Conservation (phyloP, 2,329 filamentous ascomycete genomes). For the Claviceps capensis region DNA sequence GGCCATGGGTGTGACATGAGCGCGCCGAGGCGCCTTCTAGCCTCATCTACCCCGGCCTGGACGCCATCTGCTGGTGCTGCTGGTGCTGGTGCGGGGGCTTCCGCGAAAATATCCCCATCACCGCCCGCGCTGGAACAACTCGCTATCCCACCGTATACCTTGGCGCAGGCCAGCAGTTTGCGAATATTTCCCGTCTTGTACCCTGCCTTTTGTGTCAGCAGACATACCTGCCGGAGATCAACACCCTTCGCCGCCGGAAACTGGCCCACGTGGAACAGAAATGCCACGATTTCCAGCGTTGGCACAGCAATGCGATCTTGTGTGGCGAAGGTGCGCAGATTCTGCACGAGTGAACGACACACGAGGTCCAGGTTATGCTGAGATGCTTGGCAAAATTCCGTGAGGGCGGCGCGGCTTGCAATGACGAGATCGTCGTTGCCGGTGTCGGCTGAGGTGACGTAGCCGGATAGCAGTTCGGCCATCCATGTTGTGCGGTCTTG, state of each 20-base stretch:
- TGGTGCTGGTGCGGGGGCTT: not conserved
- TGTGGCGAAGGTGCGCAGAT: slow-evolving; percentile 37
- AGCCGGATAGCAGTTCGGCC: slow-evolving; percentile 47
- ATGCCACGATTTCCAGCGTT: slow-evolving; percentile 62
- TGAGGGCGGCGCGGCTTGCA: slow-evolving; percentile 51
- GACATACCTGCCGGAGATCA: slow-evolving; percentile 46
- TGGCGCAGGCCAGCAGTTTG: slow-evolving; percentile 68
- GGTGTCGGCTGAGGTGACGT: slow-evolving; percentile 61
- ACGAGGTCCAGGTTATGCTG: slow-evolving; percentile 27
- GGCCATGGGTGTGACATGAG: slow-evolving; percentile 77
- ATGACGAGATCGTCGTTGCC: slow-evolving; percentile 64
- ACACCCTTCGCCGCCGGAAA: slow-evolving; percentile 26
- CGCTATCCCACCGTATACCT: slow-evolving; percentile 63
- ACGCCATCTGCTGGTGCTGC: not conserved
- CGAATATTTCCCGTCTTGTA: slow-evolving; percentile 73
- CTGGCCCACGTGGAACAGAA: slow-evolving; percentile 53
- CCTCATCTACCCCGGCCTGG: slow-evolving; percentile 30
- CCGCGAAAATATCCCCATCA: not conserved
- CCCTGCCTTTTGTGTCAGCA: slow-evolving; percentile 61
- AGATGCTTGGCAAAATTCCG: slow-evolving; percentile 34
- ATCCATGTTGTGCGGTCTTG: slow-evolving; percentile 24
- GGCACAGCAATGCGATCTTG: slow-evolving; percentile 63
- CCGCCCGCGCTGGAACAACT: slow-evolving; percentile 22
- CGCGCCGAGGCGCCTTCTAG: slow-evolving; percentile 53
- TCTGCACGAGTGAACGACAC: slow-evolving; percentile 36